Base-by-base conservation (phyloP, 306 rosid species). In the Senna tora region DNA sequence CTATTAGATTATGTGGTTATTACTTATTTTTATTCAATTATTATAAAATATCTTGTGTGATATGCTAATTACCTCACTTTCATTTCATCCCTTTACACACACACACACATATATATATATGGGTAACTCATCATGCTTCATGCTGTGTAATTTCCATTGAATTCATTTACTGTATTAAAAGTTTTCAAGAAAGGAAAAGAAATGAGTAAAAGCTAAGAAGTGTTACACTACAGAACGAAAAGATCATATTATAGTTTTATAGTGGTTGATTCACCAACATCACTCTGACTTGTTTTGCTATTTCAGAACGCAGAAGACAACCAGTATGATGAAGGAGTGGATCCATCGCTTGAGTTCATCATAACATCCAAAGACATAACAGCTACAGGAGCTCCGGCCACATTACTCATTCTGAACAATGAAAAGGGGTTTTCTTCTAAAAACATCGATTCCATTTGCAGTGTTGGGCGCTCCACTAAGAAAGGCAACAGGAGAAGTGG, bases 281-380 rank as follows among this genome's bases (percentile, higher is more conserved):
- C 7, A n/a, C n/a, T 12, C 13, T 63, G 12, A 39, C 2, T 49
- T 74, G 45, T 12, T 62, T 49, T 42, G 16, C 14, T 57, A 49
- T 46, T 49, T 22, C 81, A 91, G 97, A 92, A 92, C 43, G 96
- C 97, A 1, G 97, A 92, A 71, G 97, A 89, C 45, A 92, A 92
- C 20, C 80, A 84, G 66, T 92, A 92, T 42, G 4, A 0, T n/a
- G 80, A 83, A 6, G 85, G 62, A 30, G 84, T 77, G 51, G 69
- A 52, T 19, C 92, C 97, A 5, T 76, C 85, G 1, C 80, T 92
- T 1, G 88, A 87, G 73, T 89, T 92, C 75, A 57, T 92, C 38
- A 72, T 92, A 65, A 89, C 93, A 13, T 83, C 84, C 0, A 30
- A 75, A 34, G 97, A 92, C 64, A 85, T 92, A 42, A 87, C 97